These are phyloP conservation scores for Achlya hypogyna DNA, from an alignment of 352 stramenopile genomes.

Conservation along the genomic window DNA sequence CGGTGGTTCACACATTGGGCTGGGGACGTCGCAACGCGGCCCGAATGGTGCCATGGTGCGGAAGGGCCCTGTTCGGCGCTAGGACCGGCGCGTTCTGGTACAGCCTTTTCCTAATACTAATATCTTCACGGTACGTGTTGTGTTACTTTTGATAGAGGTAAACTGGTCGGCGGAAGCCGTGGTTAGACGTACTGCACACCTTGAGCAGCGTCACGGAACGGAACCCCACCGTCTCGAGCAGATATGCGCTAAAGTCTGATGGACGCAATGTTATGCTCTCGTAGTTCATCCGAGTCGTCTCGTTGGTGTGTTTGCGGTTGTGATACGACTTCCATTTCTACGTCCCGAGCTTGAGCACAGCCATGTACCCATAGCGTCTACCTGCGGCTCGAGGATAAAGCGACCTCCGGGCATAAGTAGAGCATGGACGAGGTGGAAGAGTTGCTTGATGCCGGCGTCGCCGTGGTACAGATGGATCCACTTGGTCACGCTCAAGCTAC, in stretches of 20 bases:
- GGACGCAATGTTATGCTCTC: slow-evolving; percentile 55
- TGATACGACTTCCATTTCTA: slow-evolving; percentile 74
- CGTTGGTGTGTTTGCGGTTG: slow-evolving; percentile 80
- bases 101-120: not conserved
- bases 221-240: slow-evolving; percentile 53
- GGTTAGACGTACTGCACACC: slow-evolving; percentile 63
- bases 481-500: slow-evolving; percentile 83
- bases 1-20: slow-evolving; percentile 29
- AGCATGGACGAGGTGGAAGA: slow-evolving; percentile 60
- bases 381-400: slow-evolving; percentile 79
- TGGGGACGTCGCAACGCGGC: slow-evolving; percentile 43
- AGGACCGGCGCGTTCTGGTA: not conserved
- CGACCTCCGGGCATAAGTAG: slow-evolving; percentile 54
- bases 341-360: not conserved
- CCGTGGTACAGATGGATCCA: slow-evolving; percentile 87
- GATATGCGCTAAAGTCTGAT: slow-evolving; percentile 58
- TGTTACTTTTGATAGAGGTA: slow-evolving; percentile 45
- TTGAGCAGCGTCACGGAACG: slow-evolving; percentile 57
- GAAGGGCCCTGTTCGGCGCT: slow-evolving; percentile 37
- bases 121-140: not conserved
- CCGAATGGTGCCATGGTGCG: slow-evolving; percentile 73
- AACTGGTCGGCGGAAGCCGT: slow-evolving; percentile 62
- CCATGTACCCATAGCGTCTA: not conserved
- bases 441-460: slow-evolving; percentile 65
- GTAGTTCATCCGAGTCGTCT: slow-evolving; percentile 60